Base-by-base conservation (phyloP, 108 stramenopile species). In the Ochromonas danica region DNA sequence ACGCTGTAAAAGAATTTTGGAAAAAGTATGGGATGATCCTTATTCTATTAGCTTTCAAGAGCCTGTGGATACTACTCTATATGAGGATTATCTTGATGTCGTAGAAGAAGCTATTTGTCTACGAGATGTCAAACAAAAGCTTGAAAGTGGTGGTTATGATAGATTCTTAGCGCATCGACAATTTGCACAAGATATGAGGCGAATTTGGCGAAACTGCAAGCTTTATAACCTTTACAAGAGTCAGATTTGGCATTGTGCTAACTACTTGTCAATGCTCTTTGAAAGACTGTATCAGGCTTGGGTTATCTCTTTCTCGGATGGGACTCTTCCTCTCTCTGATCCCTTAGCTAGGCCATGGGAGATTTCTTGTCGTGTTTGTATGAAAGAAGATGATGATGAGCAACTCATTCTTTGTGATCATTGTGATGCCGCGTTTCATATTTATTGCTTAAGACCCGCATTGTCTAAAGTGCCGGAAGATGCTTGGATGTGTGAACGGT, bases 171-270 rank as follows among this genome's bases (percentile, higher is more conserved):
- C 28, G 10, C 6, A 67, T 43, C 40, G 40, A 2, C 2, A 43
- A 27, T 85, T 85, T 60, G 38, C 17, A 28, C 75, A 81, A 28
- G 85, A 85, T 39, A 62, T 84, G 39, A 71, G 83, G 31, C 72
- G 77, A 28, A 77, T 85, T 27, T 85, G 83, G 83, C 60, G 61
- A 42, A 85, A 85, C 79, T 85, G 85, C 81, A 85, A 85, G 80
- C 74, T 81, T 27, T 85, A 81, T 74, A 85, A 85, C 57, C 61
- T 79, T 79, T 80, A 83, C 61, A 72, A 83, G n/a, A 77, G 71
- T n/a, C 28, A 42, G 22, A 85, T 85, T 78, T 85, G 85, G 85
- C 71, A 81, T 62, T 78, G 74, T 30, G 85, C 85, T 22, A 77
- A 84, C 71, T 78, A 78, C 38, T 77, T 85, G 10, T 72, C 77